These are phyloP conservation scores for Lentinula raphanica DNA, from an alignment of 768 basidiomycete species.

Conservation along the genomic window DNA sequence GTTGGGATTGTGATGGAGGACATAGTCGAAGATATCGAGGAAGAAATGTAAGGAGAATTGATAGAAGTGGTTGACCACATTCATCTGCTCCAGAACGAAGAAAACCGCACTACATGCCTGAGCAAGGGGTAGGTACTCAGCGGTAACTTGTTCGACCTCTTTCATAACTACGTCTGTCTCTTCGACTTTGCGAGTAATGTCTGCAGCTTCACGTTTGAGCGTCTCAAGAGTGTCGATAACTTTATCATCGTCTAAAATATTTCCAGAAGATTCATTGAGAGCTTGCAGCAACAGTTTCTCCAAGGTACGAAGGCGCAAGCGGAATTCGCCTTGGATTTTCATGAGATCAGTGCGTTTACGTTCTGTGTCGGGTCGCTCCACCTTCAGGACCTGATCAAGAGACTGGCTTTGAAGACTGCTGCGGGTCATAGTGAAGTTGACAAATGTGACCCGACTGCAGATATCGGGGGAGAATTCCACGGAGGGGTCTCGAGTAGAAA, in stretches of 20 bases:
- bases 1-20: slow-evolving; percentile 89
- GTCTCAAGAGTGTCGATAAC: slow-evolving; percentile 96
- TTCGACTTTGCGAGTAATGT: slow-evolving; percentile 92
- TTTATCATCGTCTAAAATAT: slow-evolving; percentile 97
- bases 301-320: slow-evolving; percentile 82
- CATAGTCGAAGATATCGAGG: slow-evolving; percentile 96
- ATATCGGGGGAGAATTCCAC: slow-evolving; percentile 98
- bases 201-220: slow-evolving; percentile 92
- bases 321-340: slow-evolving; percentile 98
- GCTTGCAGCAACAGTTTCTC: slow-evolving; percentile 92
- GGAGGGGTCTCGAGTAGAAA: slow-evolving; percentile 94
- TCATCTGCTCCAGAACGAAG: slow-evolving; percentile 94
- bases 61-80: slow-evolving; percentile 94
- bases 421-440: slow-evolving; percentile 98
- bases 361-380: slow-evolving; percentile 95
- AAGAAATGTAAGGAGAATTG: slow-evolving; percentile 98
- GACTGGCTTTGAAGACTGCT: slow-evolving; percentile 98
- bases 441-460: slow-evolving; percentile 93
- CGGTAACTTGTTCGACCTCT: slow-evolving; percentile 93
- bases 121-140: slow-evolving; percentile 90
- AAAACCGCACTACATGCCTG: slow-evolving; percentile 95
- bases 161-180: slow-evolving; percentile 95
- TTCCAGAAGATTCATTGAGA: slow-evolving; percentile 93
- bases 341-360: slow-evolving; percentile 92
- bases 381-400: slow-evolving; percentile 92